Evolutionary conservation across 225 moss, liverwort and hornwort species (phyloP).

Genomic region (Lunularia cruciata): DNA sequence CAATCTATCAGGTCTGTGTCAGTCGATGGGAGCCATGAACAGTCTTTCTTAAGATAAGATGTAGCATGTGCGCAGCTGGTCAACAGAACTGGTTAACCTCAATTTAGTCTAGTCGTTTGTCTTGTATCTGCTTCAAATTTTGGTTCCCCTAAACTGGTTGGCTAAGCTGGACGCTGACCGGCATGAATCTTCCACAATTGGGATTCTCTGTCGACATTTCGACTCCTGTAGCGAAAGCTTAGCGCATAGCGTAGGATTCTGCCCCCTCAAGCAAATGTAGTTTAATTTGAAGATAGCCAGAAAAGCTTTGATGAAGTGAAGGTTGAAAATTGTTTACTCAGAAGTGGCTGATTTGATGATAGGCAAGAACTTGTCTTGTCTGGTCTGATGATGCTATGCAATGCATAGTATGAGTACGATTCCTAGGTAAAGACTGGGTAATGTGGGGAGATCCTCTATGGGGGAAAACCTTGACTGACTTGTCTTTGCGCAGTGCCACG

Average conservation of each 20-base stretch:
- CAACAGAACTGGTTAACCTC: slow-evolving; percentile 5
- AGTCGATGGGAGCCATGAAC: slow-evolving; percentile 16
- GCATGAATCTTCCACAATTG: slow-evolving; percentile 4
- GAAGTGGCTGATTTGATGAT: slow-evolving; percentile 2
- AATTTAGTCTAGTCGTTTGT: slow-evolving; percentile 16
- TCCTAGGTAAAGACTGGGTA: background rate
- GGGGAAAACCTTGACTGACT: background rate
- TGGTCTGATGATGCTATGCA: background rate
- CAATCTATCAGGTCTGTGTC: slow-evolving; percentile 1
- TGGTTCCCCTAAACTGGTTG: slow-evolving; percentile 16
- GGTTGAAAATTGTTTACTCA: slow-evolving; percentile 12
- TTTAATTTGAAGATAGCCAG: background rate
- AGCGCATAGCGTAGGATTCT: background rate
- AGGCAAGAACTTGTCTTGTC: background rate
- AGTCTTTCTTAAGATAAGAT: slow-evolving; percentile 12
- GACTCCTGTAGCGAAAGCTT: slow-evolving; percentile 10
- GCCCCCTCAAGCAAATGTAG: slow-evolving; percentile 7
- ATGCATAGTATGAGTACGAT: slow-evolving; percentile 3
- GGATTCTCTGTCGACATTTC: slow-evolving; percentile 10
- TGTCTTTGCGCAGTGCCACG: background rate
- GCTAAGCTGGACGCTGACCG: slow-evolving; percentile 15
- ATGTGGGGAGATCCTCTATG: background rate
- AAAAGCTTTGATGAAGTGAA: slow-evolving; percentile 1
- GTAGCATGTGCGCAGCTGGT: slow-evolving; percentile 2
- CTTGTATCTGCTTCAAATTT: slow-evolving; percentile 32